Base-by-base conservation (phyloP, 2,329 filamentous ascomycete species). In the Coniosporium tulheliwenetii region DNA sequence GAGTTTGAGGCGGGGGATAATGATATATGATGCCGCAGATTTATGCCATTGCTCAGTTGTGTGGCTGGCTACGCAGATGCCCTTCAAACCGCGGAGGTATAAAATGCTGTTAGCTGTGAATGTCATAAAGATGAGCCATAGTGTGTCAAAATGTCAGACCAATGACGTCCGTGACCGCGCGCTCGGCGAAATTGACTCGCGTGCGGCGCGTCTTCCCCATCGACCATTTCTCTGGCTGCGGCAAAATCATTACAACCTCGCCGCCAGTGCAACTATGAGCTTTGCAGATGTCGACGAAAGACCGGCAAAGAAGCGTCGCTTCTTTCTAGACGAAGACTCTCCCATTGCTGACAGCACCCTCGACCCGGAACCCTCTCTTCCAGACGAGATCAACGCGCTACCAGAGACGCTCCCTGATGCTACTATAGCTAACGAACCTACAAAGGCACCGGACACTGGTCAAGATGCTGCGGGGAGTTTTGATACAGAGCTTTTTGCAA, bases 281-380 rank as follows among this genome's bases (percentile, higher is more conserved):
- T 26, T 26, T 26, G 47, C 55, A n/a, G 59, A 64, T 44, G 52
- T 68, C 37, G 65, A 73, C 39, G 64, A 73, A 36, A 61, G 70
- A 14, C 76, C 75, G 4, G 56, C 59, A 16, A 80, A 80, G 58
- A 77, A 76, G 57, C 65, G 72, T 45, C 70, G 75, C 26, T 79
- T 79, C 58, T 26, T 26, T 7, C 79, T 80, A 48, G 62, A 67
- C 12, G 71, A 77, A 36, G 66, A 71, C 26, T 57, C 61, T 9
- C 41, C 51, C 8, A 51, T 44, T 37, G 38, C 48, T 36, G 47
- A 55, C 34, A 39, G 45, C 29, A 49, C 53, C 9, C 48, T 56
- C 29, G 46, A 50, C 10, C 42, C 52, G 16, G 51, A 56, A 37
- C 47, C 56, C 2, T 55, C 56, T 14, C 50, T 52, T 13, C 52